These are phyloP conservation scores for Anisodus tanguticus DNA, from an alignment of 257 asterid genomes.

Conservation along the genomic window DNA sequence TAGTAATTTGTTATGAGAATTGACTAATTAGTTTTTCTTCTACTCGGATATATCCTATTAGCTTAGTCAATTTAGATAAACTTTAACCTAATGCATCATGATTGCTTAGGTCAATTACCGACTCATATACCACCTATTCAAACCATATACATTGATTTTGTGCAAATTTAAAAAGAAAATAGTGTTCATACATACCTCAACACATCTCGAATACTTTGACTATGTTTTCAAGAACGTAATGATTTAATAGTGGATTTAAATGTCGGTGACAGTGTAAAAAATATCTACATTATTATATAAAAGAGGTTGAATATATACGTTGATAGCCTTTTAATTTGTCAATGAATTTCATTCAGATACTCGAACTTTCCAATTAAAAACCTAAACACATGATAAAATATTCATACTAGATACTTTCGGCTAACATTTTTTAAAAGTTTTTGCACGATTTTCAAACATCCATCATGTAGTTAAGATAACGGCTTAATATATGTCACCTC, in stretches of 20 bases:
- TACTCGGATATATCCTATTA: background rate
- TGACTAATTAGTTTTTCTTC: constrained; percentile 17
- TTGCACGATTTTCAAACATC: too few species aligned
- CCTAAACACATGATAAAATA: too few species aligned
- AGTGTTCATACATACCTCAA: background rate
- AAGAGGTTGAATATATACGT: too few species aligned
- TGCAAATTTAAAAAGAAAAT: background rate
- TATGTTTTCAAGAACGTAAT: background rate
- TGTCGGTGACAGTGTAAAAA: background rate
- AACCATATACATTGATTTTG: background rate
- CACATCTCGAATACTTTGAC: background rate
- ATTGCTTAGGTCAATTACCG: background rate
- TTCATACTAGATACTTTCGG: too few species aligned
- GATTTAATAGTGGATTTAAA: background rate
- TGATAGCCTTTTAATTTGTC: too few species aligned
- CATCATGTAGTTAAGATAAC: too few species aligned
- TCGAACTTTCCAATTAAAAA: too few species aligned
- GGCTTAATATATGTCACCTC: too few species aligned
- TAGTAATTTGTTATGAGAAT: background rate
- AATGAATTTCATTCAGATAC: too few species aligned
- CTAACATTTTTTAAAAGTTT: too few species aligned
- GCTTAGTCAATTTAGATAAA: background rate
- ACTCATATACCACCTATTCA: background rate
- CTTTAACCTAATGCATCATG: background rate
- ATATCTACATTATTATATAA: background rate